phyloP scores from a whole-genome alignment of 495 filamentous ascomycete species.

The Pseudotulostoma volvatum region DNA sequence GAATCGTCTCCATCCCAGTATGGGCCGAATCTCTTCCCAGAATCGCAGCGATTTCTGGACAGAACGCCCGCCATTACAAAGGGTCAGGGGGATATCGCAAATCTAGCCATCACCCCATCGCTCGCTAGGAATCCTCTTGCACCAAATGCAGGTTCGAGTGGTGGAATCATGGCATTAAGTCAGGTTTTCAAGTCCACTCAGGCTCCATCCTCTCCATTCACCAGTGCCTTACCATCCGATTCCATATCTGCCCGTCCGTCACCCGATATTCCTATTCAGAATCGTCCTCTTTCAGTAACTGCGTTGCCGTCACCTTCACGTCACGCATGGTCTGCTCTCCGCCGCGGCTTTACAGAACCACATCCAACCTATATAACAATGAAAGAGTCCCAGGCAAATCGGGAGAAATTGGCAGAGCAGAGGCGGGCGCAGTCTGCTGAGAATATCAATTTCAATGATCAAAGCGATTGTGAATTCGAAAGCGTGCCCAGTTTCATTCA shows the following conservation, averaged over 20 bases:
- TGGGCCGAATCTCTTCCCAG: conserved; percentile 27
- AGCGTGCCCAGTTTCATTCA: conserved; percentile 29
- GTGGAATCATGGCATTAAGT: conserved; percentile 32
- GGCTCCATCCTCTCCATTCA: conserved; percentile 35
- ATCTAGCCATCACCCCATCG: conserved; percentile 20
- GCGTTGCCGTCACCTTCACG: conserved; percentile 22
- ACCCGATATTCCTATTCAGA: conserved; percentile 32
- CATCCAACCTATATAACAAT: conserved; percentile 34
- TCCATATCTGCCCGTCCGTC: conserved; percentile 33
- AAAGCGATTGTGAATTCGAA: conserved; percentile 31
- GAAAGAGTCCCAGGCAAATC: conserved; percentile 32
- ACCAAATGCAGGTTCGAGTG: conserved; percentile 22
- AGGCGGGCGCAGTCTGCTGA: conserved; percentile 27
- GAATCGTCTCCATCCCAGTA: conserved; percentile 25
- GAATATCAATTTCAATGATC: conserved; percentile 22
- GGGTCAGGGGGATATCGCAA: conserved; percentile 17
- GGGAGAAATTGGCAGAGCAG: conserved; percentile 18
- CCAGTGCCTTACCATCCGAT: conserved; percentile 23
- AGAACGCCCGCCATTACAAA: conserved; percentile 28
- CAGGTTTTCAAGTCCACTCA: conserved; percentile 37
- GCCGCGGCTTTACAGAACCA: conserved; percentile 28
- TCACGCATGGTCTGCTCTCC: conserved; percentile 16
- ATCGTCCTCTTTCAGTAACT: conserved; percentile 18
- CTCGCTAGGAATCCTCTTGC: conserved; percentile 32
- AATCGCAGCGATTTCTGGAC: conserved; percentile 32